Base-by-base conservation (phyloP, 208 protist species). In the Naegleria gruberi region DNA sequence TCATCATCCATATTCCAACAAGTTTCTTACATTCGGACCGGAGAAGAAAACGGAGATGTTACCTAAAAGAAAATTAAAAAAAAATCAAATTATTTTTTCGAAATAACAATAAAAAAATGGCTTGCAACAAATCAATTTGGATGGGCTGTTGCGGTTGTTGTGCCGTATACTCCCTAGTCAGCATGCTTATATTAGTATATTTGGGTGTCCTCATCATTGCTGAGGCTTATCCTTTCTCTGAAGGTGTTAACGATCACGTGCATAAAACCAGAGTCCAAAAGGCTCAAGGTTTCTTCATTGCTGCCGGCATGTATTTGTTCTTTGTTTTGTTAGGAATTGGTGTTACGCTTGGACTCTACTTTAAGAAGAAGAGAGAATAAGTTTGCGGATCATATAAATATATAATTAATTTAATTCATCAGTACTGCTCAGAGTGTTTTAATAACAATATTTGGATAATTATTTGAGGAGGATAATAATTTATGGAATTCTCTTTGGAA, bases 331-430 rank as follows among this genome's bases (percentile, higher is more conserved):
- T 77, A 8, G 65, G 65, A 37, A 8, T 77, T 30, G 65, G 17
- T 8, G 65, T 77, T 37, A 77, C 65, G 65, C 26, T 77, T n/a
- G 65, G 30, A 37, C 65, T 77, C 8, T 77, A 77, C 30, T 77
- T 77, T 37, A 77, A 77, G 65, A 77, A 77, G 30, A 77, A 77
- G 65, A 77, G 65, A 77, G 65, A 77, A 37, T 77, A 77, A 77
- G n/a, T n/a, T n/a, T n/a, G n/a, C n/a, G n/a, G n/a, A n/a, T n/a
- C n/a, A n/a, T n/a, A n/a, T n/a, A n/a, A n/a, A n/a, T n/a, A n/a
- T n/a, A n/a, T n/a, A n/a, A n/a, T n/a, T n/a, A n/a, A n/a, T n/a
- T n/a, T n/a, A n/a, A n/a, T n/a, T n/a, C n/a, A n/a, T n/a, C n/a
- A n/a, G n/a, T n/a, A n/a, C n/a, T n/a, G n/a, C n/a, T n/a, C n/a